Percentiles rank a stretch among this genome's conserved stretches.
Evolutionary conservation across 345 rosid species (phyloP).

Genomic region (Hirschfeldia incana): DNA sequence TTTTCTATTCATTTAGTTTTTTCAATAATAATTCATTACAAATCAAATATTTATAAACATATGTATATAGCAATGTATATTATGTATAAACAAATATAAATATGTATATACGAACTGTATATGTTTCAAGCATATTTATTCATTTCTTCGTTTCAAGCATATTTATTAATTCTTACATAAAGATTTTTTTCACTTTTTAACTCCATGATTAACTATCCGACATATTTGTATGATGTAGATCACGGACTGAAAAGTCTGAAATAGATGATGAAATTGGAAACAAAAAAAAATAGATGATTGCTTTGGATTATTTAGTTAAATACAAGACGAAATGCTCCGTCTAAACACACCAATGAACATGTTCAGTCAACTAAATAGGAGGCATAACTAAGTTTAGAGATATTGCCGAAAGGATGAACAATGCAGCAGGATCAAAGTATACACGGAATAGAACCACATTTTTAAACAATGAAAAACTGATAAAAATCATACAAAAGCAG

Average conservation of each 20-base stretch:
- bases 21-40: neutral
- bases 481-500: slow-evolving; percentile 34
- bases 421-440: slow-evolving; percentile 10
- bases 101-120: neutral
- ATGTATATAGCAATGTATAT: neutral
- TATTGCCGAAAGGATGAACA: neutral
- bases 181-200: neutral
- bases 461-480: slow-evolving; percentile 36
- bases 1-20: neutral
- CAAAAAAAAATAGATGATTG: neutral
- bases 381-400: neutral
- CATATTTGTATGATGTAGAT: neutral
- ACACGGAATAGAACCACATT: slow-evolving; percentile 4
- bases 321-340: neutral
- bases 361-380: slow-evolving; percentile 2
- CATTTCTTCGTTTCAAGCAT: neutral
- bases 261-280: neutral
- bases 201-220: neutral
- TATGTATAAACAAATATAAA: neutral
- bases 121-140: neutral
- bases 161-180: neutral
- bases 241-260: neutral
- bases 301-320: neutral
- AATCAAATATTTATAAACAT: neutral
- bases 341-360: neutral